Base-by-base conservation (phyloP, 345 rosid genomes). In the Passiflora organensis region DNA sequence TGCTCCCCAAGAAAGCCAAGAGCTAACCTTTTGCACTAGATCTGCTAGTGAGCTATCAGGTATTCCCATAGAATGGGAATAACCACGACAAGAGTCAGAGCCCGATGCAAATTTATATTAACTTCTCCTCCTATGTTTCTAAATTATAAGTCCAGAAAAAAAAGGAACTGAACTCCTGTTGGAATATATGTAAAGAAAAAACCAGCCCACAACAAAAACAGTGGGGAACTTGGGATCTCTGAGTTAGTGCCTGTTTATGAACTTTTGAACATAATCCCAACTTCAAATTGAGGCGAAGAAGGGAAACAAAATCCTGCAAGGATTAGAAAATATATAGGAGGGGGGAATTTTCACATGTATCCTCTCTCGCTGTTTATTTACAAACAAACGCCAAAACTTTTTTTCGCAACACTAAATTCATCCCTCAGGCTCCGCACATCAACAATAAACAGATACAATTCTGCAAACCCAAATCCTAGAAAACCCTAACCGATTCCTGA, bases 131-230 rank as follows among this genome's bases (percentile, higher is more conserved):
- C 32, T 24, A 37, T 51, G 25, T 38, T 51, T n/a, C n/a, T 19
- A 48, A 24, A 20, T 48, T 23, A 48, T 15, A n/a, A 48, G 51
- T n/a, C n/a, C n/a, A n/a, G n/a, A n/a, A 48, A 12, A 20, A 22
- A 16, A 48, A 28, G 51, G 51, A 14, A 48, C 24, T 48, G 14
- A 23, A 42, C 22, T 16, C 19, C 44, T 28, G 24, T 44, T 10
- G 34, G 34, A 28, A 28, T 8, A n/a, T n/a, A n/a, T n/a, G n/a
- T n/a, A n/a, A 1, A 8, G 17, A 53, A 42, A 68, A 13, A n/a
- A n/a, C n/a, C n/a, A n/a, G n/a, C 74, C 83, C 86, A 78, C 84
- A 71, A 77, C 63, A 77, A 86, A 86, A 83, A 76, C 18, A 75
- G 82, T 69, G 84, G 85, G 76, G 65, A 73, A 67, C 57, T 58